phyloP scores from a whole-genome alignment of 1,284 basidiomycete species.

The Leccinum pallidistipes region DNA sequence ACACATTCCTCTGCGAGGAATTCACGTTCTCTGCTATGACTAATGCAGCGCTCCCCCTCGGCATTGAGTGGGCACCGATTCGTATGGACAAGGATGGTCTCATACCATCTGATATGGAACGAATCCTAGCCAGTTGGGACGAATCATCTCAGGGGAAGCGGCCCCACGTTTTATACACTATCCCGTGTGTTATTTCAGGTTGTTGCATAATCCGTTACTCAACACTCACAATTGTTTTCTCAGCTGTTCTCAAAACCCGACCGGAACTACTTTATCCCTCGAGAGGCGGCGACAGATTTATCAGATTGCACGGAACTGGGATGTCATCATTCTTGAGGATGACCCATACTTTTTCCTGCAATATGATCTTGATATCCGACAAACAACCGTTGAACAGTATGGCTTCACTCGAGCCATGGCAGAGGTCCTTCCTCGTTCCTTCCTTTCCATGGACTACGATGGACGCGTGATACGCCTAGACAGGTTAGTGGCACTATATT shows the following conservation, averaged over 20 bases:
- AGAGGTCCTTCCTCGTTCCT: conserved; percentile 40
- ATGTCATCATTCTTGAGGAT: conserved; percentile 52
- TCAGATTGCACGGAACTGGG: conserved; percentile 52
- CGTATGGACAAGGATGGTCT: conserved; percentile 57
- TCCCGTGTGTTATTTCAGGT: conserved; percentile 27
- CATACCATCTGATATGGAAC: conserved; percentile 50
- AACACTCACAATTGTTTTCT: conserved; percentile 16
- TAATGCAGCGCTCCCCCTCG: conserved; percentile 41
- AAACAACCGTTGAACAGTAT: conserved; percentile 27
- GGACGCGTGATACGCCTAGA: conserved; percentile 58
- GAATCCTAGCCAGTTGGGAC: conserved; percentile 50
- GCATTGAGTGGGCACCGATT: conserved; percentile 45
- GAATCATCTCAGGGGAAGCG: conserved; percentile 37
- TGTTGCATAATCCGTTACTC: background rate
- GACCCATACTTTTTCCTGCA: conserved; percentile 62
- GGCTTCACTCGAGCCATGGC: conserved; percentile 34
- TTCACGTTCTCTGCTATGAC: conserved; percentile 46
- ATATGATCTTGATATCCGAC: conserved; percentile 30
- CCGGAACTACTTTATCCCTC: conserved; percentile 48
- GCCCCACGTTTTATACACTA: conserved; percentile 33
- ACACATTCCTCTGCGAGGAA: conserved; percentile 54
- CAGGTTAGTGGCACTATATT: conserved; percentile 23
- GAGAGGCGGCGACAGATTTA: conserved; percentile 56
- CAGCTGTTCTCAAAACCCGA: conserved; percentile 53
- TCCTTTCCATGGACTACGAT: conserved; percentile 54